A percentile compares a stretch with the other conserved stretches of the same genome.
These are phyloP conservation scores for Cadophora malorum DNA, from an alignment of 2,329 filamentous ascomycete species.

Conservation along the genomic window DNA sequence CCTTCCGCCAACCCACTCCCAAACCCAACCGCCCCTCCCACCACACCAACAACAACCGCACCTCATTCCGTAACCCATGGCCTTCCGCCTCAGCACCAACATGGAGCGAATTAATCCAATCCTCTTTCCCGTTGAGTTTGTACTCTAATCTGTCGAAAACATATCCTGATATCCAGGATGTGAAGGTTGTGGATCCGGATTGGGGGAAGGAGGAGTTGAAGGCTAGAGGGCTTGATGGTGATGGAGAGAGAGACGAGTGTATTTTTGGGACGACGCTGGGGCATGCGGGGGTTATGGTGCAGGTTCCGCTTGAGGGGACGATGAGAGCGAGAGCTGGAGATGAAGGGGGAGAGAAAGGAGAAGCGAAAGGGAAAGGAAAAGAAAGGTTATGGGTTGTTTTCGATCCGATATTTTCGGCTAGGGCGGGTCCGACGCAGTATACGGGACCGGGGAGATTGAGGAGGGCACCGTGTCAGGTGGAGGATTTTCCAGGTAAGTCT, in stretches of 20 bases:
- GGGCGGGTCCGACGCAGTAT: slow-evolving; percentile 39
- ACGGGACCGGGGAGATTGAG: slow-evolving; percentile 76
- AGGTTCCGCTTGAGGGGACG: slow-evolving; percentile 32
- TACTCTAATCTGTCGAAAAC: slow-evolving; percentile 29
- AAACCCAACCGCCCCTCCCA: slow-evolving; percentile 29
- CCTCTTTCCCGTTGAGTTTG: slow-evolving; percentile 30
- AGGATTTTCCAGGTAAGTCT: slow-evolving; percentile 69
- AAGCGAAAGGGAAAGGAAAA: background rate
- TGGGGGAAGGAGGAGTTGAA: slow-evolving; percentile 32
- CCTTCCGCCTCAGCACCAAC: slow-evolving; percentile 35
- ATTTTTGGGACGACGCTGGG: slow-evolving; percentile 37
- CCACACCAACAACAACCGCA: slow-evolving; percentile 32
- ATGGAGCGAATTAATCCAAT: slow-evolving; percentile 30
- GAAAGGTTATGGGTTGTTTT: slow-evolving; percentile 35
- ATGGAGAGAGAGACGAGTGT: slow-evolving; percentile 29
- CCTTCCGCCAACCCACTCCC: slow-evolving; percentile 4
- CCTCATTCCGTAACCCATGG: slow-evolving; percentile 39
- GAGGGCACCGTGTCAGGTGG: slow-evolving; percentile 73
- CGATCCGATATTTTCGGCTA: slow-evolving; percentile 37
- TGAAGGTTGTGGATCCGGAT: slow-evolving; percentile 36
- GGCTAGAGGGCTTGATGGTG: slow-evolving; percentile 24
- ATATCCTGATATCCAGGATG: slow-evolving; percentile 27
- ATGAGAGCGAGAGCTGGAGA: background rate
- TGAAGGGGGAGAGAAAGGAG: background rate
- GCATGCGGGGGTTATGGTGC: slow-evolving; percentile 33